phyloP scores from a whole-genome alignment of 177 flowering plant species.

The Vitis hybrid region DNA sequence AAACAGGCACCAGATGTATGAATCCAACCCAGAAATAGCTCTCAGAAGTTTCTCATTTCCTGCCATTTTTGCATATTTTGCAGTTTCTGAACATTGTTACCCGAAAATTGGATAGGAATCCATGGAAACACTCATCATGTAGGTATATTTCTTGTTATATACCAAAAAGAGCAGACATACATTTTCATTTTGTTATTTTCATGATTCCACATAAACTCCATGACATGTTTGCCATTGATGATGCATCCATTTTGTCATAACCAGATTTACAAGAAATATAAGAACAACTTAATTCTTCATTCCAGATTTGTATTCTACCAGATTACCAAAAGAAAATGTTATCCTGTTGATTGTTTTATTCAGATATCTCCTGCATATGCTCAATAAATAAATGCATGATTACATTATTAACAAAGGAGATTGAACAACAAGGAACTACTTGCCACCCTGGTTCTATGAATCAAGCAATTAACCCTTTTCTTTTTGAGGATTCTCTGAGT shows the following conservation, averaged over 20 bases:
- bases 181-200: not conserved
- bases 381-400: not conserved
- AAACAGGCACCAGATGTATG: slow-evolving; percentile 16
- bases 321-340: no score
- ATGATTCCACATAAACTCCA: not conserved
- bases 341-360: not conserved
- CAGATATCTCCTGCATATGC: no score
- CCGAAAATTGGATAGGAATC: not conserved
- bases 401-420: not conserved
- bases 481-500: not conserved
- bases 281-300: not conserved
- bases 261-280: not conserved
- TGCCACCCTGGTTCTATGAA: slow-evolving; percentile 7
- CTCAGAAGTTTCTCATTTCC: not conserved
- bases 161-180: not conserved
- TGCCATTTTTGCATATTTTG: not conserved
- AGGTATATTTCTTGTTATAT: no score
- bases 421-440: not conserved
- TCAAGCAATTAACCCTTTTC: not conserved
- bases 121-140: not conserved
- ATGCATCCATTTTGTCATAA: not conserved
- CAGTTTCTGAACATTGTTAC: no score
- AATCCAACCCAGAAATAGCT: not conserved
- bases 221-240: not conserved
- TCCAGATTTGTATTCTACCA: no score